Percentiles rank a stretch among this genome's conserved stretches.
Evolutionary conservation across 2,329 filamentous ascomycete species (phyloP).

Genomic region (Emydomyces testavorans): DNA sequence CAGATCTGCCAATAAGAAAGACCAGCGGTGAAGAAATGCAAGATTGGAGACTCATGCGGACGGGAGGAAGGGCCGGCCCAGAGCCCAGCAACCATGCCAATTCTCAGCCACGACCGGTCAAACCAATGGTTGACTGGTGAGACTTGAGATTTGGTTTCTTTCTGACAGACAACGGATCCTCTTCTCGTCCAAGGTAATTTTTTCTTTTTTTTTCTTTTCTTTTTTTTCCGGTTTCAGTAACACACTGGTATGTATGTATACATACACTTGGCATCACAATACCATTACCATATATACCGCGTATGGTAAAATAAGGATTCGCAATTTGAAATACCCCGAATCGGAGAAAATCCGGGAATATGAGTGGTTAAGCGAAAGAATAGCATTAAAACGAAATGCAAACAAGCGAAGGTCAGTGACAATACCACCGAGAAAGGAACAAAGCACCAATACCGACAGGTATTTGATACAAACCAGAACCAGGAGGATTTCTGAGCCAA

Average conservation of each 20-base stretch:
- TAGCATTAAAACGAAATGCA: constrained; percentile 1
- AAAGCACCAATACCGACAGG: background rate
- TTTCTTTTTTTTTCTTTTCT: no score
- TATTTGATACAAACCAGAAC: background rate
- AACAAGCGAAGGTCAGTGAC: constrained; percentile 5
- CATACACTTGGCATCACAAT: background rate
- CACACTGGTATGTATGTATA: no score
- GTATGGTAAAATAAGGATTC: constrained; percentile 1
- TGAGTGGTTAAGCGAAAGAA: constrained; percentile 10
- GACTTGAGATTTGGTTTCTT: background rate
- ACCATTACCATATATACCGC: constrained; percentile 1
- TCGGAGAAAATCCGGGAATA: constrained; percentile 6
- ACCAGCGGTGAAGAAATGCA: constrained; percentile 11
- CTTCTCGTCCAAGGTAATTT: background rate
- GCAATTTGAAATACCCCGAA: constrained; percentile 3
- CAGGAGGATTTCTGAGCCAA: background rate
- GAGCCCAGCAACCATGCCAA: constrained; percentile 5
- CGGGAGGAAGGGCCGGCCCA: constrained; percentile 21
- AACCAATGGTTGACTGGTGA: background rate
- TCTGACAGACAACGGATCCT: constrained; percentile 2
- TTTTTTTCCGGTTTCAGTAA: background rate
- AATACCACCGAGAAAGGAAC: background rate
- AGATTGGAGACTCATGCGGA: constrained; percentile 15
- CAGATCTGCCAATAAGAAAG: constrained; percentile 7
- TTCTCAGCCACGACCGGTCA: background rate